These are phyloP conservation scores for Carex kokanica DNA, from an alignment of 176 grass and related monocot species.

Conservation along the genomic window DNA sequence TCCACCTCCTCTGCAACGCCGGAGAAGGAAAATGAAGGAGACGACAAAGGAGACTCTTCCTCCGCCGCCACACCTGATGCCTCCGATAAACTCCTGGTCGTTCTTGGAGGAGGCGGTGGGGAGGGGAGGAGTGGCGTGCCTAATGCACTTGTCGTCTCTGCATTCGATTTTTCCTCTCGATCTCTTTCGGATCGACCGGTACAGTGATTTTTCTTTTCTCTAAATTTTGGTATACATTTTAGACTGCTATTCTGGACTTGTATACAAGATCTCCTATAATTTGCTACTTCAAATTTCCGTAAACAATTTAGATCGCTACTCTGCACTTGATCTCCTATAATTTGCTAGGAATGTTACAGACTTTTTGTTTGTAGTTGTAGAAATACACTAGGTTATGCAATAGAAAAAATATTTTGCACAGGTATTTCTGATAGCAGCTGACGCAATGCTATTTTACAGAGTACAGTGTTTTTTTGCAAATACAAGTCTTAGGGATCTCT, in stretches of 20 bases:
- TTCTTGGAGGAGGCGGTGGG: slow-evolving; percentile 70
- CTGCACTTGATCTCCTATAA: not conserved
- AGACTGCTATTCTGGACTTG: not conserved
- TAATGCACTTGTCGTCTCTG: slow-evolving; percentile 58
- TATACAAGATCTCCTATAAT: not conserved
- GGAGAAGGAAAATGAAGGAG: slow-evolving; percentile 14
- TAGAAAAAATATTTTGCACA: not conserved
- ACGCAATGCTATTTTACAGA: too few relatives aligned
- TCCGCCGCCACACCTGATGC: not conserved
- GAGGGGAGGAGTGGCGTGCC: slow-evolving; percentile 78
- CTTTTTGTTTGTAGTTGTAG: not conserved
- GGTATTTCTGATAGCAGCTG: not conserved
- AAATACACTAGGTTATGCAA: not conserved
- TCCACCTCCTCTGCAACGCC: slow-evolving; percentile 19
- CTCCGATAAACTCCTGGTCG: slow-evolving; percentile 32
- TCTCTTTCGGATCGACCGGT: slow-evolving; percentile 58
- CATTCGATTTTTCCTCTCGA: slow-evolving; percentile 29
- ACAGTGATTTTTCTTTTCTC: slow-evolving; percentile 12
- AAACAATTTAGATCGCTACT: not conserved
- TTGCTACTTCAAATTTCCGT: not conserved
- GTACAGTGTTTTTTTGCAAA: not conserved
- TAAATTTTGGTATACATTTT: not conserved
- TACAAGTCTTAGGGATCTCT: slow-evolving; percentile 1
- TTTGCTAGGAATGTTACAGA: not conserved
- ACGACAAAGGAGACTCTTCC: not conserved